Percentiles rank a stretch among this genome's conserved stretches.
Conservation (phyloP, 179 eudicot species). For the Sideroxylon spinosum region DNA sequence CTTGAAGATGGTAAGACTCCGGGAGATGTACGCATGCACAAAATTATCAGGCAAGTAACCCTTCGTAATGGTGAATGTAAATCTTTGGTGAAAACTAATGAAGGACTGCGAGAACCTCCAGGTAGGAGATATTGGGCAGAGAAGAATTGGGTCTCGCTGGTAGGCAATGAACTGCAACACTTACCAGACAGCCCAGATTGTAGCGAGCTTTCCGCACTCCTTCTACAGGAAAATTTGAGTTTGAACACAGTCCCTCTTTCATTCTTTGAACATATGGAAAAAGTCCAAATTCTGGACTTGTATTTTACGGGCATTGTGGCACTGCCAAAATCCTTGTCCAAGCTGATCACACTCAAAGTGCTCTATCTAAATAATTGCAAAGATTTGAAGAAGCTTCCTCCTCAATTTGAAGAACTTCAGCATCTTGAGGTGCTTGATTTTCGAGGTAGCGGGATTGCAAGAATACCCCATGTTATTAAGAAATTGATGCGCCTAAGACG, state of each 20-base stretch:
- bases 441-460: slow-evolving; percentile 27
- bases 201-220: slow-evolving; percentile 30
- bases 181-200: slow-evolving; percentile 32
- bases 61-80: background rate
- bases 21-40: background rate
- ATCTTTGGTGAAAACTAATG: background rate
- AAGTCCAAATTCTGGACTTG: slow-evolving; percentile 34
- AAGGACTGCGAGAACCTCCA: background rate
- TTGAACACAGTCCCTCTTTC: slow-evolving; percentile 25
- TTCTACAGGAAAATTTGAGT: slow-evolving; percentile 31
- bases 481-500: slow-evolving; percentile 25
- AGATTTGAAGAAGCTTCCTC: slow-evolving; percentile 23
- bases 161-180: slow-evolving; percentile 8
- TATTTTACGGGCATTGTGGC: slow-evolving; percentile 27
- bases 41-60: slow-evolving; percentile 1
- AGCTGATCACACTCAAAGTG: slow-evolving; percentile 29
- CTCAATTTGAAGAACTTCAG: slow-evolving; percentile 19
- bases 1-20: background rate
- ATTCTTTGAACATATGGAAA: slow-evolving; percentile 31
- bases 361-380: slow-evolving; percentile 32
- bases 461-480: slow-evolving; percentile 23
- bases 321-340: slow-evolving; percentile 25
- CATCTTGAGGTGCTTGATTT: slow-evolving; percentile 45
- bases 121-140: background rate
- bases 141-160: slow-evolving; percentile 10